Evolutionary conservation across 768 basidiomycete genomes (phyloP).

Genomic region (Leccinum disarticulatum): DNA sequence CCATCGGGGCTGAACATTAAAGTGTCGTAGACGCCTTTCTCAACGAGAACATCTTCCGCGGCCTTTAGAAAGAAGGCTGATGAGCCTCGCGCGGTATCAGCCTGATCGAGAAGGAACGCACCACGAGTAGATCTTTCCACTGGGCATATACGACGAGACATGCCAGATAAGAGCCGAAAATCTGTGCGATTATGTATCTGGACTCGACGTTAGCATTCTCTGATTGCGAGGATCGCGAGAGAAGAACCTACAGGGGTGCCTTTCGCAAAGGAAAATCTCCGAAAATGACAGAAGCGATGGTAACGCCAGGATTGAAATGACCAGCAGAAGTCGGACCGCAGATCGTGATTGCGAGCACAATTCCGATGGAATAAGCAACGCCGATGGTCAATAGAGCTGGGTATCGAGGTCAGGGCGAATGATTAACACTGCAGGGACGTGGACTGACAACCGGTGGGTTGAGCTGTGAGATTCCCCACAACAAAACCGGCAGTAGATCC

Average conservation of each 20-base stretch:
- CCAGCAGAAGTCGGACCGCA: constrained; percentile 57
- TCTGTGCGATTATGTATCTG: constrained; percentile 67
- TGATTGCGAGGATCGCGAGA: constrained; percentile 7
- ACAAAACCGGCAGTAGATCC: constrained; percentile 54
- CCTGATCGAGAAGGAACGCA: constrained; percentile 45
- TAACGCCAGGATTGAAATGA: constrained; percentile 67
- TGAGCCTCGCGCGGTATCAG: constrained; percentile 17
- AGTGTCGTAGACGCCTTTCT: no score
- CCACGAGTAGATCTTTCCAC: constrained; percentile 53
- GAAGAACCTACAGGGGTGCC: constrained; percentile 44
- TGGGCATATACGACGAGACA: constrained; percentile 60
- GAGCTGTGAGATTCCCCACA: constrained; percentile 44
- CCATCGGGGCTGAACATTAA: no score
- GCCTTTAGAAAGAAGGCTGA: no score
- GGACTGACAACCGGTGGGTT: constrained; percentile 50
- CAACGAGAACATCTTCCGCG: no score
- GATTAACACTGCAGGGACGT: background rate
- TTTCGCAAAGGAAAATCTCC: constrained; percentile 54
- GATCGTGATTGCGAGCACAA: constrained; percentile 55
- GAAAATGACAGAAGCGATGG: constrained; percentile 51
- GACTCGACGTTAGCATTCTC: constrained; percentile 12
- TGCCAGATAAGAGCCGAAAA: constrained; percentile 64
- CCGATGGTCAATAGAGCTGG: constrained; percentile 58
- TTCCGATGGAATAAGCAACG: constrained; percentile 56
- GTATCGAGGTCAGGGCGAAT: background rate